Conservation (phyloP, 2,329 filamentous ascomycete species). For the Lasiodiplodia sp. region DNA sequence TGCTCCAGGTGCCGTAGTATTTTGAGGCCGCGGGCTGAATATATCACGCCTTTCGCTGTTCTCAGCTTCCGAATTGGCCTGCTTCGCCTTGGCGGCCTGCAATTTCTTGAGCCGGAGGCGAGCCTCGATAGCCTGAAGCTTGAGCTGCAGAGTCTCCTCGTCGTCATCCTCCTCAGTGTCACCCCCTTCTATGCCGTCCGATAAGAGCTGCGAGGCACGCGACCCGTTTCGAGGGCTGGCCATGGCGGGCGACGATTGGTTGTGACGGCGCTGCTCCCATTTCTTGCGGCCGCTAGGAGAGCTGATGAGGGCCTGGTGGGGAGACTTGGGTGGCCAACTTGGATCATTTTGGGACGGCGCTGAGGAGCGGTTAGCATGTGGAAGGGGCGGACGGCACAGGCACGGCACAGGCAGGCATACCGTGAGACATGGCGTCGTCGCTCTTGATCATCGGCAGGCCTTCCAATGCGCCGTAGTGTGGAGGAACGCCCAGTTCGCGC, state of each 20-base stretch:
- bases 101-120: slow-evolving; percentile 86
- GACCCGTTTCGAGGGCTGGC: slow-evolving; percentile 15
- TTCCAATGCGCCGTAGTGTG: slow-evolving; percentile 34
- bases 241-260: slow-evolving; percentile 62
- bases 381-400: slow-evolving; percentile 6
- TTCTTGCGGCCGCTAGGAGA: slow-evolving; percentile 82
- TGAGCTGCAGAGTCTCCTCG: slow-evolving; percentile 86
- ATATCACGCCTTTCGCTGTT: slow-evolving; percentile 38
- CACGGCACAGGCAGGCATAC: slow-evolving; percentile 36
- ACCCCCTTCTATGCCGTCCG: slow-evolving; percentile 51
- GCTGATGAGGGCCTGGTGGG: slow-evolving; percentile 67
- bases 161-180: slow-evolving; percentile 75
- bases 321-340: slow-evolving; percentile 69
- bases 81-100: slow-evolving; percentile 66
- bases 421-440: slow-evolving; percentile 55
- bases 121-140: slow-evolving; percentile 88
- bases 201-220: slow-evolving; percentile 22
- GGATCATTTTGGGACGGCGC: slow-evolving; percentile 47
- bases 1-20: slow-evolving; percentile 34
- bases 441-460: slow-evolving; percentile 51
- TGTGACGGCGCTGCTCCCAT: slow-evolving; percentile 65
- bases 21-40: slow-evolving; percentile 41
- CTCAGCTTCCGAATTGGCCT: slow-evolving; percentile 40
- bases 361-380: slow-evolving; percentile 9
- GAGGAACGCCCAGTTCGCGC: background rate